A percentile compares a stretch with the other conserved stretches of the same genome.
phyloP scores from a whole-genome alignment of 1,284 basidiomycete genomes.

The Cutaneotrichosporon sp. region DNA sequence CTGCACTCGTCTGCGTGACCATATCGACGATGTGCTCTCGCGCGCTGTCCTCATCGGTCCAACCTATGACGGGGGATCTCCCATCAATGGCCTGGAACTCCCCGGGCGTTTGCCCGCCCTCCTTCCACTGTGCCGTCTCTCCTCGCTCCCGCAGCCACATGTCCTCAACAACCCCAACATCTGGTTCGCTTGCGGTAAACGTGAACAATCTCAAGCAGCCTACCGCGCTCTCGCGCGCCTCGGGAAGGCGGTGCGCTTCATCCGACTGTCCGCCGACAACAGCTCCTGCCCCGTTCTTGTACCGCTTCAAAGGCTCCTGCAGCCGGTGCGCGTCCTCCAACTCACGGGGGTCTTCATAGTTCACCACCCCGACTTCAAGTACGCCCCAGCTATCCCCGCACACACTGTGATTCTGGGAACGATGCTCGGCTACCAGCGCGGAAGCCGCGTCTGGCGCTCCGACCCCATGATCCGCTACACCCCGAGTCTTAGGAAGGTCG shows the following conservation, averaged over 20 bases:
- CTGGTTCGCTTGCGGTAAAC: not conserved
- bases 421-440: not conserved
- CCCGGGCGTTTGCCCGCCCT: not conserved
- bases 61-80: no score
- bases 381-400: not conserved
- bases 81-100: not conserved
- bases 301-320: not conserved
- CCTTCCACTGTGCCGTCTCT: not conserved
- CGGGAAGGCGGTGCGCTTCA: not conserved
- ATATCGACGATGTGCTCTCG: not conserved
- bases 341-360: no score
- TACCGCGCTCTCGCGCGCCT: not conserved
- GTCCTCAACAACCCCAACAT: not conserved
- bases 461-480: not conserved
- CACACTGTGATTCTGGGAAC: not conserved
- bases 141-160: not conserved
- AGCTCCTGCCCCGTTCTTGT: not conserved
- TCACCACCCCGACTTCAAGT: no score
- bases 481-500: not conserved
- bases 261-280: not conserved
- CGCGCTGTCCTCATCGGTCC: no score
- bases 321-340: not conserved
- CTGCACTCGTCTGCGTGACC: not conserved
- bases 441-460: no score
- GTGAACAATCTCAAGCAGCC: not conserved